Evolutionary conservation across 139 green algal genomes (phyloP).

Genomic region (Mesotaenium endlicherianum): DNA sequence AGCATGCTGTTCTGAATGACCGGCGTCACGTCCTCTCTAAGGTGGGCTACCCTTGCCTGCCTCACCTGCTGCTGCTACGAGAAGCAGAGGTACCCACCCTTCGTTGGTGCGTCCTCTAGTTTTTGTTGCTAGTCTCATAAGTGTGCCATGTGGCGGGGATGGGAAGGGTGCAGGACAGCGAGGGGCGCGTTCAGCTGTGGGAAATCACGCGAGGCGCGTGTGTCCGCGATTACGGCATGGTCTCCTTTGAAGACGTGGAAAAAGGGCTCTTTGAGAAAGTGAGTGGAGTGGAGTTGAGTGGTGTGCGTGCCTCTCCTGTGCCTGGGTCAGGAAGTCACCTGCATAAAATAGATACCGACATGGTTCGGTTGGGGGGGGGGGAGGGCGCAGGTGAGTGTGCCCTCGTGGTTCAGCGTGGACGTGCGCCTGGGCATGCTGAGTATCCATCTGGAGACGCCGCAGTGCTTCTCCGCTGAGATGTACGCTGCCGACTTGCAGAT

Average conservation of each 20-base stretch:
- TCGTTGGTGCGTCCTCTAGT: too few relatives aligned
- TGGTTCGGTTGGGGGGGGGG: too few relatives aligned
- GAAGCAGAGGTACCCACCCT: too few relatives aligned
- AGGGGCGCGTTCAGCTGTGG: constrained; percentile 42
- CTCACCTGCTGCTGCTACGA: not conserved
- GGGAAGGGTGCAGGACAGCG: constrained; percentile 16
- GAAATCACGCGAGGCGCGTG: constrained; percentile 61
- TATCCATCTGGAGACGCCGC: constrained; percentile 69
- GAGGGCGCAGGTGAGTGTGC: constrained; percentile 53
- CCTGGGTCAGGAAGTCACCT: too few relatives aligned
- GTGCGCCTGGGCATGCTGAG: constrained; percentile 65
- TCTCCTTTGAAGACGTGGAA: constrained; percentile 55
- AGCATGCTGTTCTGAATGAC: constrained; percentile 61
- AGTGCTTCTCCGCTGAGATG: constrained; percentile 77
- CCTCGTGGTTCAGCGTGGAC: constrained; percentile 79
- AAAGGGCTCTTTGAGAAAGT: constrained; percentile 68
- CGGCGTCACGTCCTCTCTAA: constrained; percentile 70
- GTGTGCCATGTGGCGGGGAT: too few relatives aligned
- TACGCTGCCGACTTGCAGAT: constrained; percentile 62
- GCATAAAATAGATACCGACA: not conserved
- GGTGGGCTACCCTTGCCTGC: constrained; percentile 23
- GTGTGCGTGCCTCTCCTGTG: too few relatives aligned
- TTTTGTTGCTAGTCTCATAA: too few relatives aligned
- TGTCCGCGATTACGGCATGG: constrained; percentile 54
- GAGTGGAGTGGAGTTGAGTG: too few relatives aligned